Base-by-base conservation (phyloP, 2,329 filamentous ascomycete species). In the Cordyceps farinosa region DNA sequence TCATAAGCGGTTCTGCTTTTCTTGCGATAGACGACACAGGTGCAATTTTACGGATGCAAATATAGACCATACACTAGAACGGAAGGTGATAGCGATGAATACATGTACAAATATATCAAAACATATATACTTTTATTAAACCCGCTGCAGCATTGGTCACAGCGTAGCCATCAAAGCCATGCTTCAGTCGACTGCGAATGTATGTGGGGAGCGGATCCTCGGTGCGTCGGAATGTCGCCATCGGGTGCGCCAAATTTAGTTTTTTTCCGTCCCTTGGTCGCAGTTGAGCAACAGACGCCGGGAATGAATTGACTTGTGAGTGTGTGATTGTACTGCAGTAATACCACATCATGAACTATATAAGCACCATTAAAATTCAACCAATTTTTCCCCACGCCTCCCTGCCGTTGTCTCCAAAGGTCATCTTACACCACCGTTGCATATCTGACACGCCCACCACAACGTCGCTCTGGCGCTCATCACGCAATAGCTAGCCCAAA, bases 161-260 rank as follows among this genome's bases (percentile, higher is more conserved):
- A 11, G 30, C n/a, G 30, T 30, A 38, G 44, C 47, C 51, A 27
- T 22, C 47, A 34, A 36, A 45, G 15, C 32, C 40, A 11, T 34
- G 30, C 30, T 38, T 40, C n/a, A 54, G 29, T 17, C 30, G 13
- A 22, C 38, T 8, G 17, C 9, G 10, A n/a, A 45, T n/a, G 44
- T 32, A 29, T 40, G 61, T 52, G 53, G 61, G 29, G 61, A 36
- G 38, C 55, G 61, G 55, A 59, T 54, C 55, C 54, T 59, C 56
- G 55, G 44, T 27, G 52, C 30, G 44, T 57, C 64, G 61, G 65
- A 52, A 67, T 70, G 69, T 70, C 69, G 69, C 68, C 69, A 69
- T 69, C 66, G 53, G 22, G 44, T 53, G 51, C 56, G 32, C 52
- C 62, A 57, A 61, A 61, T 64, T 51, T n/a, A 40, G n/a, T 60